Evolutionary conservation across 441 rosid species (phyloP).

Genomic region (Macaranga tanarius): DNA sequence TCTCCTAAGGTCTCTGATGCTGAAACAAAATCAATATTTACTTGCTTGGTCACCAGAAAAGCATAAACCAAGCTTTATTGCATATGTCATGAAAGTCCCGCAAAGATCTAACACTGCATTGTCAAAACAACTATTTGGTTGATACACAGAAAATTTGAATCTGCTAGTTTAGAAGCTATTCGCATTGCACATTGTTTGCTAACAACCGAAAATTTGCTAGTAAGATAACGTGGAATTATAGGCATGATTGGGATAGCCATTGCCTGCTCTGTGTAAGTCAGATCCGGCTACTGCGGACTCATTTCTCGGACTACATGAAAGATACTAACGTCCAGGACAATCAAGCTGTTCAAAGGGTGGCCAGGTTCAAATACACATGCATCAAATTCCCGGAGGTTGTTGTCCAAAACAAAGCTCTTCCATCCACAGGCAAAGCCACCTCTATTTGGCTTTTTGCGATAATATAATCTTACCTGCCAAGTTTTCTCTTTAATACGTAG

Average conservation of each 20-base stretch:
- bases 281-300: too few relatives aligned
- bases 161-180: neutral
- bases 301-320: constrained; percentile 24
- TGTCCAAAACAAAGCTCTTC: constrained; percentile 43
- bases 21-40: too few relatives aligned
- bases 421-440: constrained; percentile 48
- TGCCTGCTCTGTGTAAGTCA: neutral
- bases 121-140: neutral
- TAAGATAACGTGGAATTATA: neutral
- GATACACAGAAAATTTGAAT: neutral
- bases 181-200: neutral
- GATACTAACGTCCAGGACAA: constrained; percentile 34
- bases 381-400: constrained; percentile 36
- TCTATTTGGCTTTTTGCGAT: constrained; percentile 14
- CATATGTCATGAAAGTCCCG: neutral
- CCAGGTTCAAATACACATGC: constrained; percentile 44
- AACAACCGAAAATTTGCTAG: constrained; percentile 1
- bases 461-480: constrained; percentile 33
- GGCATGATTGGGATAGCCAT: neutral
- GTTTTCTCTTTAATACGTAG: constrained; percentile 31
- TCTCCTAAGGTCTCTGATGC: too few relatives aligned
- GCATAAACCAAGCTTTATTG: neutral
- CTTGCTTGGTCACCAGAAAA: too few relatives aligned
- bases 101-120: neutral
- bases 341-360: constrained; percentile 16